Evolutionary conservation across 2,329 filamentous ascomycete species (phyloP).

Genomic region (Microascus cirrosus): DNA sequence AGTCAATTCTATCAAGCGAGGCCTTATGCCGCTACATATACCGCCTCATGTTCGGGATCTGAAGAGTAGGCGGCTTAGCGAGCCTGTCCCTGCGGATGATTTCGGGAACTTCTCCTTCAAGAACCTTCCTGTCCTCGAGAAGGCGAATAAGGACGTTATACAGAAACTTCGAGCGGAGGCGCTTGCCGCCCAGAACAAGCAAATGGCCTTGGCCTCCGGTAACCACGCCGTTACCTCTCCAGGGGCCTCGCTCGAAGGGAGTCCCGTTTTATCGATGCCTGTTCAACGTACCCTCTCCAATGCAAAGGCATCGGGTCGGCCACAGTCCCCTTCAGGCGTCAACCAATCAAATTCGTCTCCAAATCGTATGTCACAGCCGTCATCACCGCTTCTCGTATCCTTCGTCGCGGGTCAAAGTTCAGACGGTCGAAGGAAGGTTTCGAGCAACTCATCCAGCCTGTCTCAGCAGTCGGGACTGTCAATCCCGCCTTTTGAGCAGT

Average conservation of each 20-base stretch:
- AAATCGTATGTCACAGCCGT: conserved; percentile 63
- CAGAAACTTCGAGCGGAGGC: conserved; percentile 91
- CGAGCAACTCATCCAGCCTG: conserved; percentile 74
- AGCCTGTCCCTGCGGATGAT: conserved; percentile 80
- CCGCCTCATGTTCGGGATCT: conserved; percentile 90
- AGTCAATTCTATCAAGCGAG: conserved; percentile 76
- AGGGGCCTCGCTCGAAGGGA: conserved; percentile 66
- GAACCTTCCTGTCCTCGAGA: conserved; percentile 90
- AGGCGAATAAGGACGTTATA: conserved; percentile 97
- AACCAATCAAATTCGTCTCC: conserved; percentile 79
- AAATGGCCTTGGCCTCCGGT: conserved; percentile 31
- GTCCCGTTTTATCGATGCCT: conserved; percentile 68
- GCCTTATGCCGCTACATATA: conserved; percentile 90
- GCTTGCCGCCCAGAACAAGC: conserved; percentile 54
- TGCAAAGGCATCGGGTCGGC: conserved; percentile 65
- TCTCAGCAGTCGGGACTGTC: conserved; percentile 64
- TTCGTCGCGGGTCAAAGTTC: conserved; percentile 78
- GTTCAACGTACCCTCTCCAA: conserved; percentile 75
- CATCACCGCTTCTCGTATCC: conserved; percentile 75
- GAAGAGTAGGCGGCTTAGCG: conserved; percentile 78
- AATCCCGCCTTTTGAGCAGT: conserved; percentile 64
- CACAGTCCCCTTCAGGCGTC: conserved; percentile 73
- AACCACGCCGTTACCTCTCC: conserved; percentile 40
- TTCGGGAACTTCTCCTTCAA: conserved; percentile 97
- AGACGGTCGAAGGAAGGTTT: conserved; percentile 78